Base-by-base conservation (phyloP, 306 rosid genomes). In the Vigna trinervia region DNA sequence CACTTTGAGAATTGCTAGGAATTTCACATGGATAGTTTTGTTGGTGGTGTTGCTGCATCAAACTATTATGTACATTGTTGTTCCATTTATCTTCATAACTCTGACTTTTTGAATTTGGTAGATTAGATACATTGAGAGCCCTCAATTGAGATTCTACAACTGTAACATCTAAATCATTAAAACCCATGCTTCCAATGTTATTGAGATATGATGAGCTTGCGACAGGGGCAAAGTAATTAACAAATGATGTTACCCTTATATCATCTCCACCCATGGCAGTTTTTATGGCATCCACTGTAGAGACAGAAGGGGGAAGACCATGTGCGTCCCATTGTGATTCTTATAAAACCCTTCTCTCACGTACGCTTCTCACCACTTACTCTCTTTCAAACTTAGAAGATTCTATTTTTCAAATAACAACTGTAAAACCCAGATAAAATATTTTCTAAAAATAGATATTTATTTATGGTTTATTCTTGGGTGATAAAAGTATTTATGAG, bases 11-110 rank as follows among this genome's bases (percentile, higher is more conserved):
- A 64, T 81, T 58, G 52, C 54, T 32, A 57, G 80, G 86, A 74
- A 77, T 78, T 81, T 87, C 89, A 80, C 26, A 59, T 7, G 74
- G 85, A 81, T 80, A 76, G 77, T 43, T 83, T 76, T 77, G 86
- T 56, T 79, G 88, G 41, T 83, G 93, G 60, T 34, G 75, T 51
- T 41, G 77, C 38, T 74, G 87, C 79, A 74, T 12, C 73, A 85
- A 51, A 82, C 81, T 80, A 83, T 78, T 90, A 76, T 85, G 89
- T 75, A 28, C 23, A 71, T 66, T 74, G 56, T 77, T 79, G 60
- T 28, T 79, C 90, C 84, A 65, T 63, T 86, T 85, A 61, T 86
- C 89, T 68, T 79, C 86, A 58, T 72, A 77, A 69, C 75, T 82
- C 80, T 45, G 84, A 86, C 41, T 80, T 65, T 82, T 87, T 19